Evolutionary conservation across 2,329 filamentous ascomycete genomes (phyloP).

Genomic region (Scedosporium dehoogii): DNA sequence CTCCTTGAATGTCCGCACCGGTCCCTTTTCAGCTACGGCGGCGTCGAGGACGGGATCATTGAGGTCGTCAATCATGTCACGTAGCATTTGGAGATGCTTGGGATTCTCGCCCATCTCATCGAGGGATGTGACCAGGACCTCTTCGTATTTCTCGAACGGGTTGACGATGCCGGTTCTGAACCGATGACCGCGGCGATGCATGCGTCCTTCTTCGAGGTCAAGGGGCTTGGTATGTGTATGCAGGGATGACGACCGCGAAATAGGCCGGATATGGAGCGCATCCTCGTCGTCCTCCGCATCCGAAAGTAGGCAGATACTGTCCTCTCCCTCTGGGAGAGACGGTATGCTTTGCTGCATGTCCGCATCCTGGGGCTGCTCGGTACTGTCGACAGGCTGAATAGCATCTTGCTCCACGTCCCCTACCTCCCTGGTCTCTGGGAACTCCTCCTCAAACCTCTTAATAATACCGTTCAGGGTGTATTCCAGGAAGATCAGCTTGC

Average conservation of each 20-base stretch:
- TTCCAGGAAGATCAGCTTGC: constrained; percentile 80
- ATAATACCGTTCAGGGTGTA: constrained; percentile 85
- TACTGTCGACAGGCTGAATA: background rate
- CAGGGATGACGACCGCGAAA: constrained; percentile 42
- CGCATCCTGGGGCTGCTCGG: background rate
- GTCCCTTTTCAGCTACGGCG: constrained; percentile 46
- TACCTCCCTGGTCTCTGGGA: constrained; percentile 66
- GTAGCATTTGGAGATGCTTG: constrained; percentile 41
- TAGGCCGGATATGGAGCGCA: constrained; percentile 28
- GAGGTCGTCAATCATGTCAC: constrained; percentile 53
- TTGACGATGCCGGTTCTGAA: constrained; percentile 45
- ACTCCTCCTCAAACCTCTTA: constrained; percentile 91
- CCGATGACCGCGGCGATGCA: constrained; percentile 44
- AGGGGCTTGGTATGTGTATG: constrained; percentile 40
- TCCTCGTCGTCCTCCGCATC: constrained; percentile 28
- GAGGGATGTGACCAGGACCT: constrained; percentile 34
- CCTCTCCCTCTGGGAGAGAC: constrained; percentile 36
- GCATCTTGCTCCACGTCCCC: background rate
- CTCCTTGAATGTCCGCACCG: constrained; percentile 51
- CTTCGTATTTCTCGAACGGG: constrained; percentile 33
- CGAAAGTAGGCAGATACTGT: constrained; percentile 12
- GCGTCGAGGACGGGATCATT: constrained; percentile 47
- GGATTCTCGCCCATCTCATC: constrained; percentile 42
- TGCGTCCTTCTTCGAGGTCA: constrained; percentile 46
- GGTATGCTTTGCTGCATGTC: background rate